These are phyloP conservation scores for Annulohypoxylon stygium DNA, from an alignment of 495 filamentous ascomycete species.

Conservation along the genomic window DNA sequence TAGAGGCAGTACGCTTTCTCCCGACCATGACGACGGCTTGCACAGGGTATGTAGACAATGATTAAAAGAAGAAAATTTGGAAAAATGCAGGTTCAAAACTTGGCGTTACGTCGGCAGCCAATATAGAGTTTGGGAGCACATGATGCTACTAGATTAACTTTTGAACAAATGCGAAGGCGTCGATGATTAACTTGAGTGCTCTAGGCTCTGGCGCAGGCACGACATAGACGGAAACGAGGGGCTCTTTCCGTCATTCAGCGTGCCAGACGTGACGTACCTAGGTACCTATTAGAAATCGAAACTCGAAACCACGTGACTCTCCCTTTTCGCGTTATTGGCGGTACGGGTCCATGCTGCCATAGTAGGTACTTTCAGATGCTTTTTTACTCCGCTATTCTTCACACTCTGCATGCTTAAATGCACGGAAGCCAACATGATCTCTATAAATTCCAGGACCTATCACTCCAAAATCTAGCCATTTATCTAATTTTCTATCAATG, in stretches of 20 bases:
- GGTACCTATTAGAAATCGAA: conserved; percentile 11
- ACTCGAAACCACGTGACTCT: conserved; percentile 51
- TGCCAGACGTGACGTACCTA: neutral
- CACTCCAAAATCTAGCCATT: neutral
- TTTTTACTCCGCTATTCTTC: neutral
- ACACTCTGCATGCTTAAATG: neutral
- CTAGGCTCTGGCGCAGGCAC: conserved; percentile 2
- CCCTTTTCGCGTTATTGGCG: conserved; percentile 21
- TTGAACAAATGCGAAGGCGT: neutral
- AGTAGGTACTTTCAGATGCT: neutral
- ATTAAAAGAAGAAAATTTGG: neutral
- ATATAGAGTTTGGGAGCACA: conserved; percentile 13
- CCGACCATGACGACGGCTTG: conserved; percentile 39
- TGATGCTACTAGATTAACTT: conserved; percentile 9
- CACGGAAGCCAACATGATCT: neutral
- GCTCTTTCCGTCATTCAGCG: conserved; percentile 15
- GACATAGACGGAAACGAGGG: conserved; percentile 34
- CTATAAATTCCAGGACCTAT: neutral
- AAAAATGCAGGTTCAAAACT: neutral
- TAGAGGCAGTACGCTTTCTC: conserved; percentile 43
- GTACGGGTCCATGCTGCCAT: no score
- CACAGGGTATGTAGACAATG: neutral
- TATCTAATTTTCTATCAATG: neutral
- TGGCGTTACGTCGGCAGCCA: conserved; percentile 14
- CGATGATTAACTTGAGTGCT: conserved; percentile 6